phyloP scores from a whole-genome alignment of 495 filamentous ascomycete genomes.

The Talaromyces thailandensis region DNA sequence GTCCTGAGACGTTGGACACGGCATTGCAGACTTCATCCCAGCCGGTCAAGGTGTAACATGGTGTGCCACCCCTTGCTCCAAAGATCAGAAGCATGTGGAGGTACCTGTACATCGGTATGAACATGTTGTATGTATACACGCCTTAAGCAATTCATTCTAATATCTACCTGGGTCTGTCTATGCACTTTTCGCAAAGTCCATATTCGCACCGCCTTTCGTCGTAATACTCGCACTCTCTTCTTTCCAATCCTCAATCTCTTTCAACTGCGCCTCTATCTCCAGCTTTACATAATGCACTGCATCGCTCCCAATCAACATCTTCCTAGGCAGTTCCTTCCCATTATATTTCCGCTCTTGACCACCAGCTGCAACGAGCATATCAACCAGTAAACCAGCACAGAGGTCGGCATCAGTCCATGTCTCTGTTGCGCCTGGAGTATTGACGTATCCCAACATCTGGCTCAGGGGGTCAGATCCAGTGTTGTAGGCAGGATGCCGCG shows the following conservation, averaged over 20 bases:
- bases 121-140: background rate
- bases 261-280: conserved; percentile 11
- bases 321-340: conserved; percentile 8
- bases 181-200: background rate
- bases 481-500: conserved; percentile 17
- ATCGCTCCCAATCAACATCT: conserved; percentile 16
- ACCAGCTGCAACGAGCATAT: conserved; percentile 8
- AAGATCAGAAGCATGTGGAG: background rate
- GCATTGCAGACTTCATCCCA: background rate
- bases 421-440: conserved; percentile 7
- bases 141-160: background rate
- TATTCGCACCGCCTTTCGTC: background rate
- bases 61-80: background rate
- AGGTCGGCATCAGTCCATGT: conserved; percentile 17
- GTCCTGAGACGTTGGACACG: background rate
- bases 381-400: conserved; percentile 15
- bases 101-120: background rate
- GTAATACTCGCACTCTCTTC: conserved; percentile 7
- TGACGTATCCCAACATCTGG: conserved; percentile 12
- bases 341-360: background rate
- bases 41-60: background rate
- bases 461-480: conserved; percentile 9
- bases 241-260: conserved; percentile 16
- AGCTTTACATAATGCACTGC: conserved; percentile 11
- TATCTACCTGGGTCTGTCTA: background rate